Evolutionary conservation across 306 rosid species (phyloP).

Genomic region (Ziziphus jujuba): DNA sequence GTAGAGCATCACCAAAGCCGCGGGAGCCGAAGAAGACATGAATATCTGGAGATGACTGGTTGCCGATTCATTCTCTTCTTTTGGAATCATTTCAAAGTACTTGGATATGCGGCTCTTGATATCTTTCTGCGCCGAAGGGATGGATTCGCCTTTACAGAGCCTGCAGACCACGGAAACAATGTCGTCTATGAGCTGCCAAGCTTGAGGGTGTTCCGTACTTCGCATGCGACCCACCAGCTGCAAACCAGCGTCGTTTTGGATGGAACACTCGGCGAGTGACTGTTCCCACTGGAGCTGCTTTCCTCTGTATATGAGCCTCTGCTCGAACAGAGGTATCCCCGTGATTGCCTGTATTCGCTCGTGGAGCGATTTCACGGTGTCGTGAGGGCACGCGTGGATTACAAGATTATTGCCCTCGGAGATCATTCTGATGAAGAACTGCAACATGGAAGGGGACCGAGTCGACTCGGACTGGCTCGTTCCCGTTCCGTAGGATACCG

Average conservation of each 20-base stretch:
- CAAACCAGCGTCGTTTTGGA: slow-evolving; percentile 60
- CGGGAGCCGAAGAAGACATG: slow-evolving; percentile 47
- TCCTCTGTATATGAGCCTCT: slow-evolving; percentile 57
- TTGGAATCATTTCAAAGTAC: slow-evolving; percentile 30
- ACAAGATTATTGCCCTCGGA: slow-evolving; percentile 49
- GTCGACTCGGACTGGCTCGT: slow-evolving; percentile 14
- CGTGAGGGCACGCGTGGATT: slow-evolving; percentile 47
- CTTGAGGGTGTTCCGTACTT: slow-evolving; percentile 48
- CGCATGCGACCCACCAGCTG: slow-evolving; percentile 62
- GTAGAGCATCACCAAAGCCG: slow-evolving; percentile 53
- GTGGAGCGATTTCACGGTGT: slow-evolving; percentile 53
- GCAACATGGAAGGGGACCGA: slow-evolving; percentile 35
- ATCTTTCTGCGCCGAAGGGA: slow-evolving; percentile 24
- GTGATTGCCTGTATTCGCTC: slow-evolving; percentile 32
- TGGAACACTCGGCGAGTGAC: slow-evolving; percentile 52
- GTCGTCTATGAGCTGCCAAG: slow-evolving; percentile 44
- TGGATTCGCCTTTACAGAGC: slow-evolving; percentile 49
- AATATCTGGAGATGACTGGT: slow-evolving; percentile 56
- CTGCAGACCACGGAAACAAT: slow-evolving; percentile 40
- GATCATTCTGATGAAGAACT: slow-evolving; percentile 65
- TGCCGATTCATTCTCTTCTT: slow-evolving; percentile 30
- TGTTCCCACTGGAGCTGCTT: slow-evolving; percentile 61
- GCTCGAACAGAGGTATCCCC: slow-evolving; percentile 50
- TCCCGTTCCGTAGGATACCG: slow-evolving; percentile 20
- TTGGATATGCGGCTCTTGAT: slow-evolving; percentile 36